These are phyloP conservation scores for Ustilago tritici DNA, from an alignment of 1,284 basidiomycete species.

Conservation along the genomic window DNA sequence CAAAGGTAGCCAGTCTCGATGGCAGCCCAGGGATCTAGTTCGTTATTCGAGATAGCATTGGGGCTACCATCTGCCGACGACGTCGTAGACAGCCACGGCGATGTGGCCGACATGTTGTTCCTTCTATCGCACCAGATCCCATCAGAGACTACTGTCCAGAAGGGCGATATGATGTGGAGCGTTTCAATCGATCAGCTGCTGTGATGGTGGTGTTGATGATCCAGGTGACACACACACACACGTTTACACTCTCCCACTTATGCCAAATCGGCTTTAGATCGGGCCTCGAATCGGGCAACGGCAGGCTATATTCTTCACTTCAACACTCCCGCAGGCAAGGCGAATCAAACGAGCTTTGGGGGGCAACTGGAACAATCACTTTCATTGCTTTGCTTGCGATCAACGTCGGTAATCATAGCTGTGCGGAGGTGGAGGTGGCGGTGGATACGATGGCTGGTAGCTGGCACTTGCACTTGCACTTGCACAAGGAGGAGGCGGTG, in stretches of 20 bases:
- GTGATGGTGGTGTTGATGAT: too few species aligned
- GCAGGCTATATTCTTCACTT: background rate
- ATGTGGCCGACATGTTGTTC: conserved; percentile 22
- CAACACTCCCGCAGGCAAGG: background rate
- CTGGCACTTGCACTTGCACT: conserved; percentile 32
- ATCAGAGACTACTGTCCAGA: background rate
- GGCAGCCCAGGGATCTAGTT: conserved; percentile 24
- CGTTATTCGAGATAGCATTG: conserved; percentile 8
- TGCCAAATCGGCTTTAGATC: background rate
- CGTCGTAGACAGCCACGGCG: conserved; percentile 23
- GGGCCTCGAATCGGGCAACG: background rate
- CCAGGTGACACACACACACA: too few species aligned
- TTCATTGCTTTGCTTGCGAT: conserved; percentile 6
- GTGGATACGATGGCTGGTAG: conserved; percentile 28
- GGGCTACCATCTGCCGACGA: conserved; percentile 9
- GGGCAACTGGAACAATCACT: background rate
- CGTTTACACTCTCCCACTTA: background rate
- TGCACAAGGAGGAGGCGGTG: conserved; percentile 31
- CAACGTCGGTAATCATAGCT: conserved; percentile 48
- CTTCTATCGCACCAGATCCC: background rate
- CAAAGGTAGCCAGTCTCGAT: conserved; percentile 28
- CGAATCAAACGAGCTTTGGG: background rate
- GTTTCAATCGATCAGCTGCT: too few species aligned
- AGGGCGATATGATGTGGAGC: background rate
- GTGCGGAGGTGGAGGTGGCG: conserved; percentile 34